Evolutionary conservation across 192 early-diverging fungal species (phyloP).

Genomic region (Backusella tuberculispora): DNA sequence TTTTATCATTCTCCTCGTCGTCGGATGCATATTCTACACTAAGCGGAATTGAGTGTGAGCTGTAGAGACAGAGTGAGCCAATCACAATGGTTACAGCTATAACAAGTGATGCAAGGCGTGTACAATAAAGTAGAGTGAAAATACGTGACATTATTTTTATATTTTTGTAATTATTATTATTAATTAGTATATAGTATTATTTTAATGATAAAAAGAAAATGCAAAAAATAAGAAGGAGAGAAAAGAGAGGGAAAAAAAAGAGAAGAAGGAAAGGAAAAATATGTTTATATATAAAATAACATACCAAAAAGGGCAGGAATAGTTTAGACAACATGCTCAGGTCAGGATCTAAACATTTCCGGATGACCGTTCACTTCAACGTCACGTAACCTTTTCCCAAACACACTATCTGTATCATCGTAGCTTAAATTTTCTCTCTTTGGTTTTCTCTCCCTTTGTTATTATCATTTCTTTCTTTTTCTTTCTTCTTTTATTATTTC

Average conservation of each 20-base stretch:
- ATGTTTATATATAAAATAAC: not conserved
- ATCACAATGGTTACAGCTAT: slow-evolving; percentile 8
- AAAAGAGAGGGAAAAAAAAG: not conserved
- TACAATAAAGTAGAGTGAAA: not conserved
- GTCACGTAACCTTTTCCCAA: slow-evolving; percentile 9
- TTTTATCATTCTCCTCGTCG: not conserved
- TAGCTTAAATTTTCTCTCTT: slow-evolving; percentile 7
- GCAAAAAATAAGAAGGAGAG: not conserved
- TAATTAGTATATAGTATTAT: not conserved
- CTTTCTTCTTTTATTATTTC: not conserved
- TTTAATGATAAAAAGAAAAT: not conserved
- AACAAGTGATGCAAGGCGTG: slow-evolving; percentile 18
- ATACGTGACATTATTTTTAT: not conserved
- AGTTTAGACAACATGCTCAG: slow-evolving; percentile 4
- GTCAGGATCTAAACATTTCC: slow-evolving; percentile 16
- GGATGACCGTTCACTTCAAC: slow-evolving; percentile 16
- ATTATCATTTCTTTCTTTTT: not conserved
- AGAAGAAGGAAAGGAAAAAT: no score
- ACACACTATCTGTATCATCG: not conserved
- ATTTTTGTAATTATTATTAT: not conserved
- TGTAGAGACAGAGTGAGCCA: slow-evolving; percentile 20
- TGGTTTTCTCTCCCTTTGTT: not conserved
- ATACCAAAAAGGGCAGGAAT: slow-evolving; percentile 2
- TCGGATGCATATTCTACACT: not conserved
- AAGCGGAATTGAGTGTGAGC: slow-evolving; percentile 4